Evolutionary conservation across 192 early-diverging fungal species (phyloP).

Genomic region (Backusella australiensis): DNA sequence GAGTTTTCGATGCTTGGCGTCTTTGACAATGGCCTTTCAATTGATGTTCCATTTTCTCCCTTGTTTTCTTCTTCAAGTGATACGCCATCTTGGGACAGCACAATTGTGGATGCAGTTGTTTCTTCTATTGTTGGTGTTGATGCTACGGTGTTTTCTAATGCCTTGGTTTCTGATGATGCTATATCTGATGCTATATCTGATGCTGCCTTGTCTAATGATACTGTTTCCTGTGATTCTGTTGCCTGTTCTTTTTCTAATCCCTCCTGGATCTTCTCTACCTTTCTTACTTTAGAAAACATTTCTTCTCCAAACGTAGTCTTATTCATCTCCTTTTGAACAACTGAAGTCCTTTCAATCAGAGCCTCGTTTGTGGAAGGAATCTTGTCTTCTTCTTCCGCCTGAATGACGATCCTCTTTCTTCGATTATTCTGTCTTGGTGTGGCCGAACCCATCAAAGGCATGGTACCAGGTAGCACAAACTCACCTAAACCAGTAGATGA

Average conservation of each 20-base stretch:
- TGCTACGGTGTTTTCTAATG: not conserved
- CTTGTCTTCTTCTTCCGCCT: not conserved
- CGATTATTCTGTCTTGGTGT: conserved; percentile 4
- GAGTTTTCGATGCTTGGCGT: not conserved
- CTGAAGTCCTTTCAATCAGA: not conserved
- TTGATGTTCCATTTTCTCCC: not conserved
- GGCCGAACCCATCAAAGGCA: conserved; percentile 22
- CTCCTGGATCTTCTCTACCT: not conserved
- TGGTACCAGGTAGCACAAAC: conserved; percentile 29
- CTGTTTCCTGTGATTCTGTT: not conserved
- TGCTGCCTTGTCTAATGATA: not conserved
- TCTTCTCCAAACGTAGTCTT: not conserved
- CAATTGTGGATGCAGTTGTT: conserved; percentile 12
- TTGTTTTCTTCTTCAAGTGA: not conserved
- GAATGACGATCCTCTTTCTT: not conserved
- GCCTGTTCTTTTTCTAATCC: not conserved
- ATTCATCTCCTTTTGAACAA: not conserved
- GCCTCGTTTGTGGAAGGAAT: not conserved
- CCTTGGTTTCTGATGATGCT: not conserved
- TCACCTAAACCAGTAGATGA: conserved; percentile 24
- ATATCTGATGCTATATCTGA: conserved; percentile 6
- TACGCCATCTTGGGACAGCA: conserved; percentile 11
- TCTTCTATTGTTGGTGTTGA: conserved; percentile 15
- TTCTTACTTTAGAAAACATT: not conserved
- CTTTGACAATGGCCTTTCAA: not conserved